phyloP scores from a whole-genome alignment of 805 yeast genomes.

The Metschnikowia arizonensis region DNA sequence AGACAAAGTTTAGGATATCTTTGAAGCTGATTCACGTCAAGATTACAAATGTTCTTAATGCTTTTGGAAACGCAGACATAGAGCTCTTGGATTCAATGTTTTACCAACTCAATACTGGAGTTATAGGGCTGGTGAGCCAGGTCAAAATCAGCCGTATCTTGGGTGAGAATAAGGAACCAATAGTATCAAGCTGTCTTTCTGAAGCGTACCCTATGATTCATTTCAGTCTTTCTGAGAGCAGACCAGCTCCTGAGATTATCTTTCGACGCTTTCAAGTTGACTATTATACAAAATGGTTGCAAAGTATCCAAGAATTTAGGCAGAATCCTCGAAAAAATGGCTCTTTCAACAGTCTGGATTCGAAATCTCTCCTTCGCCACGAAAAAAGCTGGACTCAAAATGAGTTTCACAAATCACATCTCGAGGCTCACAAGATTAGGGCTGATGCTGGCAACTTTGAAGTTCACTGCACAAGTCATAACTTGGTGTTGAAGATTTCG shows the following conservation, averaged over 20 bases:
- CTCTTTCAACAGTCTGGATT: neutral
- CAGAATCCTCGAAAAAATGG: neutral
- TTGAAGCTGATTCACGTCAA: conserved; percentile 20
- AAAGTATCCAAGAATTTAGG: conserved; percentile 9
- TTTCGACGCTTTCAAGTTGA: conserved; percentile 48
- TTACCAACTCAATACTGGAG: conserved; percentile 16
- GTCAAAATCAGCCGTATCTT: conserved; percentile 14
- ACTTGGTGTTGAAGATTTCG: conserved; percentile 56
- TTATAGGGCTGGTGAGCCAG: conserved; percentile 22
- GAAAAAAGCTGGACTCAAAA: neutral
- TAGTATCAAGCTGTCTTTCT: neutral
- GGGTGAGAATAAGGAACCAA: neutral
- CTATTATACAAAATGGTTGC: conserved; percentile 60
- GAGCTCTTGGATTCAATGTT: conserved; percentile 16
- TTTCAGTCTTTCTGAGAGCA: conserved; percentile 20
- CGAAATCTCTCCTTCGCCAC: neutral
- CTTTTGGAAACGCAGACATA: conserved; percentile 26
- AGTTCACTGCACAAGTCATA: conserved; percentile 37
- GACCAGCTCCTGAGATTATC: conserved; percentile 37
- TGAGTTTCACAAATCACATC: neutral
- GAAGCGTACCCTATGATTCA: conserved; percentile 23
- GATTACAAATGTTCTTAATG: conserved; percentile 17
- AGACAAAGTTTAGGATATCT: conserved; percentile 33
- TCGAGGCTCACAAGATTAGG: neutral
- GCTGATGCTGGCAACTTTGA: conserved; percentile 15